These are phyloP conservation scores for Elaeagnus macrophylla DNA, from an alignment of 306 rosid genomes.

Conservation along the genomic window DNA sequence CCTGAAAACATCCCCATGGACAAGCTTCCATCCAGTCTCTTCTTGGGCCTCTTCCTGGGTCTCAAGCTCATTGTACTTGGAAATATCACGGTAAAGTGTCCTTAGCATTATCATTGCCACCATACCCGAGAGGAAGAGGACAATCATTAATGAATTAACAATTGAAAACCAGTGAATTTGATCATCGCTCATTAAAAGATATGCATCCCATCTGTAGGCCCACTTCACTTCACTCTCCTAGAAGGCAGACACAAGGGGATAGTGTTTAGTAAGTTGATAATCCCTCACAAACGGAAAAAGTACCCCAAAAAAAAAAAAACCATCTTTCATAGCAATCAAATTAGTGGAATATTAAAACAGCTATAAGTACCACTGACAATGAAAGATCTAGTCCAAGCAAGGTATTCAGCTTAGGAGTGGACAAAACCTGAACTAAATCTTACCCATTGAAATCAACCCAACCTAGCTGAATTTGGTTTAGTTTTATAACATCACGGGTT, in stretches of 20 bases:
- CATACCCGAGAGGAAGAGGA: conserved; percentile 97
- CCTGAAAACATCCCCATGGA: conserved; percentile 95
- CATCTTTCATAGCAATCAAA: neutral
- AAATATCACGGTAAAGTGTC: conserved; percentile 90
- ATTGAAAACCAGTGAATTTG: conserved; percentile 98
- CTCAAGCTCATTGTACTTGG: conserved; percentile 95
- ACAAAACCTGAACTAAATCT: too few species aligned
- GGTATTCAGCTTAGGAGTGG: too few species aligned
- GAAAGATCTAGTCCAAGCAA: too few species aligned
- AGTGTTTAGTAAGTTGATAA: neutral
- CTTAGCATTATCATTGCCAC: conserved; percentile 99
- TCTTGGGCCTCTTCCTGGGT: conserved; percentile 99
- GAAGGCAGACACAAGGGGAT: conserved; percentile 19
- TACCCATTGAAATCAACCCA: too few species aligned
- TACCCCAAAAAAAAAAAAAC: neutral
- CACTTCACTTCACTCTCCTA: conserved; percentile 95
- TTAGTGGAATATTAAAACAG: too few species aligned
- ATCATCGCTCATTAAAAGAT: conserved; percentile 87
- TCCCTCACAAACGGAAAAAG: neutral
- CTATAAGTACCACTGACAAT: too few species aligned
- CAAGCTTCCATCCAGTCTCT: conserved; percentile 99
- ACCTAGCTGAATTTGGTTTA: too few species aligned
- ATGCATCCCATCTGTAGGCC: conserved; percentile 99
- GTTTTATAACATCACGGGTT: too few species aligned
- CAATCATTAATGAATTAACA: conserved; percentile 94